Evolutionary conservation across 768 basidiomycete species (phyloP), one percentile per base, ranked within the genome.

Genomic region (Phanerodontia chrysosporium): DNA sequence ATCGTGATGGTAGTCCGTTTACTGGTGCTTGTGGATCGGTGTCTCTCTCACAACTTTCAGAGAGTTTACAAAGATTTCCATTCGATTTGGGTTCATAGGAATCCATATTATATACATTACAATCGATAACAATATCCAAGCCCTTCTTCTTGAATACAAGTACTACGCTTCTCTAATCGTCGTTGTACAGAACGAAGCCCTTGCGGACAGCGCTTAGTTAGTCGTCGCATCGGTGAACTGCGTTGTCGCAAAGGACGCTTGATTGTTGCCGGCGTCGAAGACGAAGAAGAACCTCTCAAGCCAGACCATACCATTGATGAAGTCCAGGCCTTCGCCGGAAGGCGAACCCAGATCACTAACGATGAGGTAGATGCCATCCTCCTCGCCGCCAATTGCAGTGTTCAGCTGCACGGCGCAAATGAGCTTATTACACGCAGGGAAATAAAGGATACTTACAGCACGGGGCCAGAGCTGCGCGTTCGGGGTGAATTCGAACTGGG

Each of bases 391-490:
- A 21, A 59, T 59, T 44, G 16, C 51, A 8, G 51, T 54, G 45
- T 59, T 59, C 45, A 59, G 46, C 56, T 57, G 14, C 13, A 59
- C 2, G n/a, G 7, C 45, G 45, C 45, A 24, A n/a, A 45, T n/a
- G 45, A n/a, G 32, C 32, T 7, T 7, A 14, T 35, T 35, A 45
- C 29, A 42, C 55, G 63, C 21, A n/a, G 4, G 1, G 36, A 35
- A 18, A 10, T 27, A 16, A 42, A 28, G 35, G 7, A 18, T 44
- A 48, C 52, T 7, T 36, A 59, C 58, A 13, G 32, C 29, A 36
- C 74, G 70, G 5, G 74, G 76, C 73, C 74, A 75, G 18, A 74
- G 67, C 59, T 77, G 75, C 8, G 69, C 77, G 60, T 81, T 78
- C 42, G 78, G 72, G 0, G 75, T 80, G 54, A 81, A 63, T 36